phyloP scores from a whole-genome alignment of 1,284 basidiomycete genomes.

The Trichosporon sp. region DNA sequence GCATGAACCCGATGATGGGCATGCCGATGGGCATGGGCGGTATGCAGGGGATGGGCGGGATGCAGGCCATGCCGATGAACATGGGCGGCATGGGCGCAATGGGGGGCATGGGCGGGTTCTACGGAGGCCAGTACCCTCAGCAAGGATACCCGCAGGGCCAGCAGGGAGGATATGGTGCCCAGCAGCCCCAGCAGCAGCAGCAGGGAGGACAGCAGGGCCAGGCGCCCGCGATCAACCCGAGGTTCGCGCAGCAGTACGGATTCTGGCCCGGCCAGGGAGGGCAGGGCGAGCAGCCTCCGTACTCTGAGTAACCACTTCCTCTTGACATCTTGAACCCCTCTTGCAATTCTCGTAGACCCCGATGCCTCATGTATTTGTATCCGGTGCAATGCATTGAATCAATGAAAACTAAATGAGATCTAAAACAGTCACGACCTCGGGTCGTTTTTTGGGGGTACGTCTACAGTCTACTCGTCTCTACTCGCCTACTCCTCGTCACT shows the following conservation, averaged over 20 bases:
- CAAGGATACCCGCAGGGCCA: conserved; percentile 22
- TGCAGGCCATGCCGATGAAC: conserved; percentile 16
- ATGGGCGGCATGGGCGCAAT: conserved; percentile 19
- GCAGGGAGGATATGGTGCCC: not conserved
- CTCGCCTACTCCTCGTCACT: conserved; percentile 28
- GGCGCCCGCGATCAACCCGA: conserved; percentile 52
- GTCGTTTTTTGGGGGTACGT: not conserved
- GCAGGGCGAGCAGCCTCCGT: not conserved
- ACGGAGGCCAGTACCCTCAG: conserved; percentile 22
- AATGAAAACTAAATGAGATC: not conserved
- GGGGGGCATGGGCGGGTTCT: conserved; percentile 22
- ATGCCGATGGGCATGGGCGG: conserved; percentile 22
- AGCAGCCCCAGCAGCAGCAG: conserved; percentile 20
- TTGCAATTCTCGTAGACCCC: not conserved
- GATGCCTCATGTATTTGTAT: conserved; percentile 5
- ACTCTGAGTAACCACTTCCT: not conserved
- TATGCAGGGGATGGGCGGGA: conserved; percentile 22
- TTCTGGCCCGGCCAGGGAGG: conserved; percentile 23
- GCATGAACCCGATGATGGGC: conserved; percentile 24
- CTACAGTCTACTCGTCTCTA: not conserved
- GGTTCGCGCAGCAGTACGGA: conserved; percentile 48
- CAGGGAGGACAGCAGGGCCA: conserved; percentile 22
- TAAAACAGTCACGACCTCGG: not conserved
- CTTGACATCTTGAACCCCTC: not conserved
- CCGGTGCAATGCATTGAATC: conserved; percentile 12